Percentiles rank a stretch among this genome's conserved stretches.
Conservation (phyloP, 225 moss, liverwort and hornwort species). For the Sphagnum contortum region DNA sequence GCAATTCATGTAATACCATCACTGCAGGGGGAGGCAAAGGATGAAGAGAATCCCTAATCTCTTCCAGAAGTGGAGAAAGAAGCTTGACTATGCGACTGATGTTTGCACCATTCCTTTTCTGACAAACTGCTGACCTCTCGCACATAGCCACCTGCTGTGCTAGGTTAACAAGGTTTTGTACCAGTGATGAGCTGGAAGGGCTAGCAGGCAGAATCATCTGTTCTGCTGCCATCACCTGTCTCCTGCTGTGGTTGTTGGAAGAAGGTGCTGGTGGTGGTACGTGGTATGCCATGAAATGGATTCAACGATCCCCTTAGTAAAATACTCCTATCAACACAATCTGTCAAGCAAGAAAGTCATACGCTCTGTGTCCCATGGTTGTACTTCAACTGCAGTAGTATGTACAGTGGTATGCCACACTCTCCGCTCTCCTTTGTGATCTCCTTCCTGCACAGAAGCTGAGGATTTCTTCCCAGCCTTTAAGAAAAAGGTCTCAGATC, state of each 20-base stretch:
- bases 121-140: slow-evolving; percentile 36
- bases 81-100: slow-evolving; percentile 44
- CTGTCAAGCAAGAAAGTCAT: no score
- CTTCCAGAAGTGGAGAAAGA: slow-evolving; percentile 46
- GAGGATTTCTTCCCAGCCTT: no score
- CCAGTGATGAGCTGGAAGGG: slow-evolving; percentile 36
- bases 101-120: slow-evolving; percentile 39
- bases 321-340: no score
- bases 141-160: slow-evolving; percentile 20
- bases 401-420: no score
- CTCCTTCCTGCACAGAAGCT: no score
- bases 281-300: no score
- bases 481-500: no score
- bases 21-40: slow-evolving; percentile 39
- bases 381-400: no score
- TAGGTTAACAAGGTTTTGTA: slow-evolving; percentile 27
- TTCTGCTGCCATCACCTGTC: slow-evolving; percentile 10
- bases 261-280: slow-evolving; percentile 1
- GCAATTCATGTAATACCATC: slow-evolving; percentile 38
- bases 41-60: slow-evolving; percentile 27
- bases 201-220: slow-evolving; percentile 36
- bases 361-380: no score
- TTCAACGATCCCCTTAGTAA: no score
- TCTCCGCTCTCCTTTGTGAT: no score
- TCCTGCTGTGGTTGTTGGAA: slow-evolving; percentile 19